Conservation (phyloP, 2,329 filamentous ascomycete genomes). For the Epicoccum nigrum region DNA sequence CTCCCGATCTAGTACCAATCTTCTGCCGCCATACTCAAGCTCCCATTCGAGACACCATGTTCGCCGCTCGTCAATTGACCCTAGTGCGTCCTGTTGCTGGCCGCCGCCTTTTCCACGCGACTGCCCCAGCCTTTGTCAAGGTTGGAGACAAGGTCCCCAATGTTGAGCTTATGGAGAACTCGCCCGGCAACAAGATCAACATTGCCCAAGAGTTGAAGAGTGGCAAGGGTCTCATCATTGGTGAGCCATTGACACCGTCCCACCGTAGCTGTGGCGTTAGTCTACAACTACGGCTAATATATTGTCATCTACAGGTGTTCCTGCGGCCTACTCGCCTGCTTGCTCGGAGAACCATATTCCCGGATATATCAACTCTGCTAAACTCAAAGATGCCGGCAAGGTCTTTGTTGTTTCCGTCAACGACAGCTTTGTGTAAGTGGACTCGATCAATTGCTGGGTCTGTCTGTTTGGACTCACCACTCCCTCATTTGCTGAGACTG, state of each 20-base stretch:
- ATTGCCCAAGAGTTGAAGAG: constrained; percentile 73
- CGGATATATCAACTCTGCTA: constrained; percentile 80
- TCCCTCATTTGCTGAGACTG: constrained; percentile 20
- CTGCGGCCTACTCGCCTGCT: constrained; percentile 59
- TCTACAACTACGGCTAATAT: constrained; percentile 2
- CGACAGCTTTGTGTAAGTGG: constrained; percentile 86
- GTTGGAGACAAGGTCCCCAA: constrained; percentile 80
- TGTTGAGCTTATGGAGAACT: constrained; percentile 79
- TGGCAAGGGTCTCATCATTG: constrained; percentile 78
- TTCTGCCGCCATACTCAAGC: constrained; percentile 5
- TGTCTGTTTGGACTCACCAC: constrained; percentile 2
- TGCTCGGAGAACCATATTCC: constrained; percentile 78
- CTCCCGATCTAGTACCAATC: constrained; percentile 2
- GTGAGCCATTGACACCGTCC: constrained; percentile 26
- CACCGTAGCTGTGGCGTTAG: neutral
- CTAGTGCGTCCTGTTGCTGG: constrained; percentile 27
- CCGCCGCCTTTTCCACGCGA: constrained; percentile 65
- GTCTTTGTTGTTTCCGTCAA: constrained; percentile 94
- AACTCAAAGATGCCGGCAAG: constrained; percentile 78
- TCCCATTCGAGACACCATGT: constrained; percentile 23
- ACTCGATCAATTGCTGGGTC: constrained; percentile 2
- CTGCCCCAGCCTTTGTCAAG: constrained; percentile 68
- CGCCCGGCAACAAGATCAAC: constrained; percentile 91
- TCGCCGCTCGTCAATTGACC: constrained; percentile 33
- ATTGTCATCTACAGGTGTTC: constrained; percentile 38